phyloP scores from a whole-genome alignment of 2,329 filamentous ascomycete genomes.

The Ophiostoma tasmaniense region DNA sequence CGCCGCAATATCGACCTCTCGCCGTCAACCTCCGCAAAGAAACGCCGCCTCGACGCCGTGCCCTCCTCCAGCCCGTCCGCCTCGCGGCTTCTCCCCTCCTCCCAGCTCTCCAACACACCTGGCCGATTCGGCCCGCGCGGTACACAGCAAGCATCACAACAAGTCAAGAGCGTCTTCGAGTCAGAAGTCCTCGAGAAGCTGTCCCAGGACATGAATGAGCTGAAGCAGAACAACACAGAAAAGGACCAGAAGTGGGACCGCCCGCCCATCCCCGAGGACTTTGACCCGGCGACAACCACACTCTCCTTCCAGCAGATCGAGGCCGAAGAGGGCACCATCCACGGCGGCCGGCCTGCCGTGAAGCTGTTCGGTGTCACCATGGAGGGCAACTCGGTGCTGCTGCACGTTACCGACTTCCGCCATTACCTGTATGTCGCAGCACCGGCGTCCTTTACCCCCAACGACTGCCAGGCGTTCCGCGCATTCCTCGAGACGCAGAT shows the following conservation, averaged over 20 bases:
- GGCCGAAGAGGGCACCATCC: conserved; percentile 75
- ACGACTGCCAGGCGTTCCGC: conserved; percentile 72
- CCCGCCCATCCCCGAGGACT: conserved; percentile 42
- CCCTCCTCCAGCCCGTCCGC: conserved; percentile 46
- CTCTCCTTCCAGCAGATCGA: conserved; percentile 96
- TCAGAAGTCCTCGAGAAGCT: conserved; percentile 91
- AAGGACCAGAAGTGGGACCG: conserved; percentile 88
- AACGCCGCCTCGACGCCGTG: conserved; percentile 64
- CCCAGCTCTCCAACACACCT: conserved; percentile 46
- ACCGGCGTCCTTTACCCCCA: conserved; percentile 67
- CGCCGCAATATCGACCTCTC: conserved; percentile 51
- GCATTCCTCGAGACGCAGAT: conserved; percentile 71
- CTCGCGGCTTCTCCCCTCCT: conserved; percentile 52
- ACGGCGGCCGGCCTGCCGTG: conserved; percentile 67
- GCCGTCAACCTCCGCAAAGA: conserved; percentile 59
- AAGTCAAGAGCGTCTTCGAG: conserved; percentile 86
- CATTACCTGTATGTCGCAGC: conserved; percentile 95
- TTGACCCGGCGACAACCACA: conserved; percentile 51
- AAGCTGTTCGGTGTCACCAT: conserved; percentile 89
- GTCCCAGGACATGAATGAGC: conserved; percentile 79
- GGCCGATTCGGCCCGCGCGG: conserved; percentile 43
- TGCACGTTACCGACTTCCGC: conserved; percentile 91
- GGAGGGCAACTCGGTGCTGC: conserved; percentile 77
- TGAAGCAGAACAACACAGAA: conserved; percentile 81
- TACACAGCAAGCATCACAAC: conserved; percentile 45